These are phyloP conservation scores for Arthrinium phaeospermum DNA, from an alignment of 2,329 filamentous ascomycete species.

Conservation along the genomic window DNA sequence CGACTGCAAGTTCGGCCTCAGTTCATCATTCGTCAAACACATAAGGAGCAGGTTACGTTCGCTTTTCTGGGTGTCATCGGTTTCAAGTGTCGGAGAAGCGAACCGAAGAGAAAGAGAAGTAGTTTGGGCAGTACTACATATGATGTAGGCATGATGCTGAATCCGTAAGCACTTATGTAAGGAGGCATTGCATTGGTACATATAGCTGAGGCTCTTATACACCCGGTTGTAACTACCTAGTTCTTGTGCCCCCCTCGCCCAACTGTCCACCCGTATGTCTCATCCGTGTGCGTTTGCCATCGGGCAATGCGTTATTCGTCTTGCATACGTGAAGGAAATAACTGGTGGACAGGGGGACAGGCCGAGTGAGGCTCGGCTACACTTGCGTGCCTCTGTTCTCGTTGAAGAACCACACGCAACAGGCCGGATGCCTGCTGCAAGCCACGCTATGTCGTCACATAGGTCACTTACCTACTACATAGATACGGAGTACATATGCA, in stretches of 20 bases:
- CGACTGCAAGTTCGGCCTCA: too few species aligned
- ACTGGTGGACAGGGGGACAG: too few species aligned
- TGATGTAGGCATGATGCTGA: not conserved
- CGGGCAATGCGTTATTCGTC: too few species aligned
- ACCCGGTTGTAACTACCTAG: not conserved
- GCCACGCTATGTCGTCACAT: not conserved
- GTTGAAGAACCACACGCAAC: not conserved
- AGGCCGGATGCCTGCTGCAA: not conserved
- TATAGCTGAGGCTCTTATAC: constrained; percentile 13
- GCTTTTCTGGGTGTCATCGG: not conserved
- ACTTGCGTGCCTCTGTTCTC: not conserved
- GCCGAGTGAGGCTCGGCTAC: not conserved
- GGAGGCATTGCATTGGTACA: not conserved
- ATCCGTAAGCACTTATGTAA: not conserved
- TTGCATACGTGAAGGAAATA: too few species aligned
- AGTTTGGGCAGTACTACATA: not conserved
- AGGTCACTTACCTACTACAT: not conserved
- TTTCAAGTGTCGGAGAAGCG: not conserved
- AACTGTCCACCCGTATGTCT: not conserved
- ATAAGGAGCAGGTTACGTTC: not conserved
- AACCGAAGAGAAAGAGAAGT: not conserved
- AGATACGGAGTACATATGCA: not conserved
- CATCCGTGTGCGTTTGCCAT: not conserved
- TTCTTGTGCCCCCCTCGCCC: not conserved
- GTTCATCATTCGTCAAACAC: too few species aligned